Conservation (phyloP, 169 alveolate genomes). For the Amoebophrya sp. region DNA sequence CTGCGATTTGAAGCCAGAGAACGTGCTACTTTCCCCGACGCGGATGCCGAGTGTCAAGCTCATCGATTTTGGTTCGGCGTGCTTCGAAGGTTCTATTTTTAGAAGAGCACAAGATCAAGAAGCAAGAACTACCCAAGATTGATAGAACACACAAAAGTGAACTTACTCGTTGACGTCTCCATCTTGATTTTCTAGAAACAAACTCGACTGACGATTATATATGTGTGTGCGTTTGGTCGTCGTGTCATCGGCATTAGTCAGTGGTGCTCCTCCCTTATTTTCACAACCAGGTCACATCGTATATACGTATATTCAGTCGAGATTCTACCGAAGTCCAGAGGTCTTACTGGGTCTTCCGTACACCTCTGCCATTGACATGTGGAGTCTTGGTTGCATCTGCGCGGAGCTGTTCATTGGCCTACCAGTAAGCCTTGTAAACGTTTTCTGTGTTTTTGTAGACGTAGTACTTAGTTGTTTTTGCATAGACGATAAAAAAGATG, state of each 20-base stretch:
- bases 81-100: too few species aligned
- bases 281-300: conserved; percentile 21
- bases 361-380: conserved; percentile 95
- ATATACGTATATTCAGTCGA: conserved; percentile 66
- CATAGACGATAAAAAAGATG: too few species aligned
- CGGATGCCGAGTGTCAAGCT: conserved; percentile 62
- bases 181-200: too few species aligned
- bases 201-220: too few species aligned
- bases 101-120: conserved; percentile 48
- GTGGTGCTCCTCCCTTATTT: neutral
- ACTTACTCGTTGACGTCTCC: too few species aligned
- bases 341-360: conserved; percentile 61
- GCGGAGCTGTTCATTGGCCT: conserved; percentile 80
- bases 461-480: too few species aligned
- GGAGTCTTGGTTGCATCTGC: conserved; percentile 93
- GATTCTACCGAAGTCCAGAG: conserved; percentile 70
- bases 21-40: conserved; percentile 57
- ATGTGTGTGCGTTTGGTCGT: neutral
- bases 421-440: too few species aligned
- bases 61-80: conserved; percentile 70
- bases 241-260: conserved; percentile 11
- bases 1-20: conserved; percentile 80
- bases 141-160: too few species aligned
- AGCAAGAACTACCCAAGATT: too few species aligned
- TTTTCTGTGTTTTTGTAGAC: too few species aligned